Evolutionary conservation across 2,329 filamentous ascomycete genomes (phyloP), one percentile per base, ranked within the genome.

Genomic region (Talaromyces amestolkiae): DNA sequence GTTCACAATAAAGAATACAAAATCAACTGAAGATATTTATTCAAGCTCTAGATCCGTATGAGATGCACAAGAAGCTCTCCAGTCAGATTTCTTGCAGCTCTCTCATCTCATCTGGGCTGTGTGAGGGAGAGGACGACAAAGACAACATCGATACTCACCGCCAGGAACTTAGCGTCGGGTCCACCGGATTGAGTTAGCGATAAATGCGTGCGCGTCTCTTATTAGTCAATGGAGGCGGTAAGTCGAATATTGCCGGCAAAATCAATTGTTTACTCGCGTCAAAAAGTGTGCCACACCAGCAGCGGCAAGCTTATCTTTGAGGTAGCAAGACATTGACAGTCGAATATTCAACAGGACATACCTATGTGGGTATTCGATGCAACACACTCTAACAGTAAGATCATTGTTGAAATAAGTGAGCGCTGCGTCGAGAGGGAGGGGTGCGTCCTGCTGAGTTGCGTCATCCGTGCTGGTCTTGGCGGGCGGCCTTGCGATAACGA

Each of bases 171-270:
- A 11, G 22, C 35, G 35, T 58, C 56, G 56, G 56, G 9, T 6
- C 5, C 11, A 2, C 6, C 11, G 4, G 15, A 58, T 58, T 58
- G 54, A 41, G 54, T 58, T 53, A 54, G 27, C 10, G 22, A n/a
- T 9, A 10, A 15, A 41, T 27, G n/a, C 22, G 59, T 61, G 37
- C 60, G 39, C 15, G 47, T 15, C 17, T 17, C 3, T 63, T 11
- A 35, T 63, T 54, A 24, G 60, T 45, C n/a, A 19, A n/a, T 37
- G 41, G 47, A 13, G 24, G 60, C 60, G 60, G 60, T 54, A 22
- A 31, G 35, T 3, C n/a, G 8, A 41, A 63, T 61, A 54, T 22
- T 63, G 60, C 60, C 60, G 35, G 60, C 47, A 39, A 22, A 63
- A 51, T 54, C 35, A 9, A 17, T 54, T 62, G 60, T 63, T 63